Conservation (phyloP, 2,329 filamentous ascomycete genomes). For the Lojkania enalia region DNA sequence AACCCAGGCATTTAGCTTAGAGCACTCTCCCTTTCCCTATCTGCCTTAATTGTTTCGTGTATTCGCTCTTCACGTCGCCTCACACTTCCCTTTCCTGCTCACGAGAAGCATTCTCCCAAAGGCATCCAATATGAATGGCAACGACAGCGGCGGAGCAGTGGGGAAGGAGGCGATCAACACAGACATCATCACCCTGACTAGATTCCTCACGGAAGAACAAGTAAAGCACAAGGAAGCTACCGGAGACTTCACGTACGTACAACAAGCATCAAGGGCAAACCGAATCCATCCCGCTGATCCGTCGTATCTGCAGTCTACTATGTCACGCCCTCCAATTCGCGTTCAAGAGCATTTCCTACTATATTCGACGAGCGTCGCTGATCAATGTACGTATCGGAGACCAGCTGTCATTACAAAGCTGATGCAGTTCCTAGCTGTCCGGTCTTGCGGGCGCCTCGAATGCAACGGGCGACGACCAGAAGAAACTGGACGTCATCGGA, state of each 20-base stretch:
- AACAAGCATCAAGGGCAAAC: too few species aligned
- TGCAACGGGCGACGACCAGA: slow-evolving; percentile 95
- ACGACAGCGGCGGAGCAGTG: slow-evolving; percentile 55
- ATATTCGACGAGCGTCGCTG: slow-evolving; percentile 92
- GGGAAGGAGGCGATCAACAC: slow-evolving; percentile 84
- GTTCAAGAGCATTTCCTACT: slow-evolving; percentile 99
- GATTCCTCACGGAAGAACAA: slow-evolving; percentile 96
- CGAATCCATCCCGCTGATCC: slow-evolving; percentile 10
- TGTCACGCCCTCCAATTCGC: slow-evolving; percentile 98
- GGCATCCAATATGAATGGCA: slow-evolving; percentile 46
- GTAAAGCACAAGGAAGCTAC: slow-evolving; percentile 90
- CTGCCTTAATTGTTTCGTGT: slow-evolving; percentile 18
- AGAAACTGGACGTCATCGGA: slow-evolving; percentile 98
- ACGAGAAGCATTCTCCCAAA: not conserved
- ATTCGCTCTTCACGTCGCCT: slow-evolving; percentile 7
- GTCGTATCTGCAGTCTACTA: slow-evolving; percentile 66
- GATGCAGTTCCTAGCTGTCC: slow-evolving; percentile 61
- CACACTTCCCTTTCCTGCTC: slow-evolving; percentile 6
- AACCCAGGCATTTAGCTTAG: slow-evolving; percentile 33
- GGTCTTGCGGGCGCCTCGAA: slow-evolving; percentile 95
- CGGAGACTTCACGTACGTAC: slow-evolving; percentile 97
- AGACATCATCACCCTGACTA: slow-evolving; percentile 91
- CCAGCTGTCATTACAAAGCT: slow-evolving; percentile 4
- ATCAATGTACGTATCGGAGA: slow-evolving; percentile 65
- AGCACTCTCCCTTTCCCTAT: slow-evolving; percentile 20